A percentile compares a stretch with the other conserved stretches of the same genome.
These are phyloP conservation scores for Ogataea hybrid DNA, from an alignment of 1,139 yeast species.

Conservation along the genomic window DNA sequence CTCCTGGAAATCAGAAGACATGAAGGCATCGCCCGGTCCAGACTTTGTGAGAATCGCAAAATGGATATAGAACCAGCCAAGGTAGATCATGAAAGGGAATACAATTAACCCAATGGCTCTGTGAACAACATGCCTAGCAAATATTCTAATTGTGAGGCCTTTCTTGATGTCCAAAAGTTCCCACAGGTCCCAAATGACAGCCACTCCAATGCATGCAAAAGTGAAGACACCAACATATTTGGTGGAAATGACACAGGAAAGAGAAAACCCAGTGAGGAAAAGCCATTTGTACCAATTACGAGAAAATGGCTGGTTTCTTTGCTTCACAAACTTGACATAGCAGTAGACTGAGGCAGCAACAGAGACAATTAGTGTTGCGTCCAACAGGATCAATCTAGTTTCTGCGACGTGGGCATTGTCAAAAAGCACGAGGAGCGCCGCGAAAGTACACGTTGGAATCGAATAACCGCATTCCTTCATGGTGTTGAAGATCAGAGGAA, in stretches of 20 bases:
- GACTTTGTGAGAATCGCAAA: slow-evolving; percentile 76
- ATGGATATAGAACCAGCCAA: slow-evolving; percentile 94
- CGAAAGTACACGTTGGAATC: slow-evolving; percentile 73
- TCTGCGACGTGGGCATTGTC: slow-evolving; percentile 94
- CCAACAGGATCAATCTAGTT: slow-evolving; percentile 85
- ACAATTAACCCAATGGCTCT: slow-evolving; percentile 72
- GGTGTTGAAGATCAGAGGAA: slow-evolving; percentile 79
- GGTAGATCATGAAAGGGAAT: slow-evolving; percentile 77
- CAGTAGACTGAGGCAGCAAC: slow-evolving; percentile 77
- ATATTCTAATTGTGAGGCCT: slow-evolving; percentile 60
- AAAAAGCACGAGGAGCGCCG: slow-evolving; percentile 78
- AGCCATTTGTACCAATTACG: slow-evolving; percentile 88
- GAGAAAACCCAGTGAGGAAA: slow-evolving; percentile 72
- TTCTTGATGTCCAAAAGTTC: slow-evolving; percentile 67
- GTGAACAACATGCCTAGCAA: slow-evolving; percentile 71
- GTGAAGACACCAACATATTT: slow-evolving; percentile 96
- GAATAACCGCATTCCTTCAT: slow-evolving; percentile 82
- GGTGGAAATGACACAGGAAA: slow-evolving; percentile 89
- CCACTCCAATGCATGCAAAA: slow-evolving; percentile 79
- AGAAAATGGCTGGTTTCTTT: slow-evolving; percentile 65
- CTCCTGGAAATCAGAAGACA: slow-evolving; percentile 93
- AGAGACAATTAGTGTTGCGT: slow-evolving; percentile 80
- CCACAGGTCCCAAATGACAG: slow-evolving; percentile 88
- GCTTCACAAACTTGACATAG: slow-evolving; percentile 77
- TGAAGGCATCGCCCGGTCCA: slow-evolving; percentile 94